Evolutionary conservation across 495 filamentous ascomycete species (phyloP).

Genomic region (Neurospora sp.): DNA sequence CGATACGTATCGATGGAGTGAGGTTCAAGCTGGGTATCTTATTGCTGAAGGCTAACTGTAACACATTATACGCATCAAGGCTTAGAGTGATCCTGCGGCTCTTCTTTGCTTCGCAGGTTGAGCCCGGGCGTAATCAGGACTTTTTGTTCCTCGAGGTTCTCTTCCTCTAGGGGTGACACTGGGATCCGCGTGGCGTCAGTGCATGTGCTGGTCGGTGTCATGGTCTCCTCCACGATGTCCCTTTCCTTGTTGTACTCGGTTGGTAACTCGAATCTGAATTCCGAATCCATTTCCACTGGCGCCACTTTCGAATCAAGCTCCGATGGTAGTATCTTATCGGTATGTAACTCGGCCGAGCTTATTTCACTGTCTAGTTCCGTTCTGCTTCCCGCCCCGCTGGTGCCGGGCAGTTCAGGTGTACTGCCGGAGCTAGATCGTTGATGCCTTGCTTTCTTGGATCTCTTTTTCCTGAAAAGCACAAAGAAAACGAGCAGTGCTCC

Average conservation of each 20-base stretch:
- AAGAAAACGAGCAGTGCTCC: background rate
- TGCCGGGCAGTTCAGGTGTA: background rate
- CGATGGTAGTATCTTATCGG: background rate
- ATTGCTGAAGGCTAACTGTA: background rate
- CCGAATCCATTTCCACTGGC: background rate
- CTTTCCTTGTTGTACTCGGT: background rate
- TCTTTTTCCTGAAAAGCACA: background rate
- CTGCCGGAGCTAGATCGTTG: background rate
- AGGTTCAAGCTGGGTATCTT: background rate
- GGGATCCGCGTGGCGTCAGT: background rate
- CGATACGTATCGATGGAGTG: background rate
- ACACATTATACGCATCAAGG: background rate
- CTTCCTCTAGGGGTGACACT: background rate
- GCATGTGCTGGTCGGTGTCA: background rate
- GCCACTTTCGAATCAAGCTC: background rate
- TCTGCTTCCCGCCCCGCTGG: background rate
- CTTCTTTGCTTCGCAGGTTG: background rate
- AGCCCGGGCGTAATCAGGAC: background rate
- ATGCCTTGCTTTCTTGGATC: background rate
- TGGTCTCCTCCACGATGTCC: background rate
- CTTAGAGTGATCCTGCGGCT: background rate
- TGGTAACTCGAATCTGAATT: background rate
- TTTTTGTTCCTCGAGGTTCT: background rate
- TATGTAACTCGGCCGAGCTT: background rate
- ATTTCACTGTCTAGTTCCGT: background rate